These are phyloP conservation scores for Entonaema liquescens DNA, from an alignment of 495 filamentous ascomycete genomes.

Conservation along the genomic window DNA sequence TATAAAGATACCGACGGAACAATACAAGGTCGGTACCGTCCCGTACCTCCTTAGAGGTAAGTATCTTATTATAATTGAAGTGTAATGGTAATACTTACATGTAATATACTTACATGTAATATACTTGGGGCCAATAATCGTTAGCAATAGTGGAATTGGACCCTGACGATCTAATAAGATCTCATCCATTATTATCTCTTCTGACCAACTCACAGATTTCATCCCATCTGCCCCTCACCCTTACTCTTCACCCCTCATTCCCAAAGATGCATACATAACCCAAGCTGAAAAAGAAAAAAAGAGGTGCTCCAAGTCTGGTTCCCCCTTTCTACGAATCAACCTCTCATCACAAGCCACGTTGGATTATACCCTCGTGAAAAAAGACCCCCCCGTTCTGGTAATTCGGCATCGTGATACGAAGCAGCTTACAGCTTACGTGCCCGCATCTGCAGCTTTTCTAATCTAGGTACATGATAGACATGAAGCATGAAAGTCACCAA, in stretches of 20 bases:
- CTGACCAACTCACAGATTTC: background rate
- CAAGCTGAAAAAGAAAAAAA: background rate
- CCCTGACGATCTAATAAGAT: slow-evolving; percentile 38
- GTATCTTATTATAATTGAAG: background rate
- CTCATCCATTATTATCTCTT: slow-evolving; percentile 13
- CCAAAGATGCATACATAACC: background rate
- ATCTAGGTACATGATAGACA: background rate
- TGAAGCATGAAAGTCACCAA: background rate
- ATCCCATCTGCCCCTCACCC: too few relatives aligned
- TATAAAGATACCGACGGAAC: slow-evolving; percentile 5
- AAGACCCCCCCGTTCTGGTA: background rate
- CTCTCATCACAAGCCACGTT: slow-evolving; percentile 38
- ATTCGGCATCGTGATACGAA: slow-evolving; percentile 22
- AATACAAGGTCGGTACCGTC: background rate
- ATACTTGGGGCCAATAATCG: slow-evolving; percentile 1
- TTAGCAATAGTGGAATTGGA: slow-evolving; percentile 27
- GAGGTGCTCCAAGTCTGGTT: background rate
- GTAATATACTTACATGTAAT: background rate
- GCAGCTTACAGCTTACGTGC: slow-evolving; percentile 14
- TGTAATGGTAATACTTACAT: slow-evolving; percentile 14
- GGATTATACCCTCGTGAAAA: slow-evolving; percentile 6
- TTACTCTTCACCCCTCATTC: slow-evolving; percentile 11
- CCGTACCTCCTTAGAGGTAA: too few relatives aligned
- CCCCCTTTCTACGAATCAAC: slow-evolving; percentile 7
- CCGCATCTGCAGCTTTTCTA: slow-evolving; percentile 10